Evolutionary conservation across 1,139 yeast genomes (phyloP).

Genomic region (Scheffersomyces insectosa): DNA sequence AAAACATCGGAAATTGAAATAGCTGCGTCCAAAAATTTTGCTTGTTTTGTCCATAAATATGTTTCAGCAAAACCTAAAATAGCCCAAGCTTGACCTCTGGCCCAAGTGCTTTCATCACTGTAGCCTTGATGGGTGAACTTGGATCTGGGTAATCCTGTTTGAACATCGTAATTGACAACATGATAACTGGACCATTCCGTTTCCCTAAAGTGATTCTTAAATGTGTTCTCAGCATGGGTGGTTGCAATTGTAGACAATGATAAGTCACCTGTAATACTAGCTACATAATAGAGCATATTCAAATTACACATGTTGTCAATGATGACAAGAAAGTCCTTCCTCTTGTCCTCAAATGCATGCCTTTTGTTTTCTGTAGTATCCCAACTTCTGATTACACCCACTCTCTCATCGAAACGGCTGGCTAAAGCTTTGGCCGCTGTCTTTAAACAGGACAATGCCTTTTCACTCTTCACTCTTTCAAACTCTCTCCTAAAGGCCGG

Average conservation of each 20-base stretch:
- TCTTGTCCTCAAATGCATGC: constrained; percentile 12
- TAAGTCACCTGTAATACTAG: constrained; percentile 23
- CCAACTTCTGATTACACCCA: constrained; percentile 26
- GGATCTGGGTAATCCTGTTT: constrained; percentile 18
- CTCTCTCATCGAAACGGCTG: constrained; percentile 19
- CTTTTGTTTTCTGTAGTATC: constrained; percentile 15
- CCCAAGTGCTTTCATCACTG: constrained; percentile 25
- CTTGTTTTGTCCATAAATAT: constrained; percentile 21
- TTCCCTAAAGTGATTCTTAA: constrained; percentile 22
- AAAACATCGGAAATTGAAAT: constrained; percentile 18
- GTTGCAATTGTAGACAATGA: constrained; percentile 24
- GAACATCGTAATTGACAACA: constrained; percentile 20
- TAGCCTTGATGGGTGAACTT: constrained; percentile 26
- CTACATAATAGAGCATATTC: constrained; percentile 23
- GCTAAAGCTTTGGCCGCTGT: constrained; percentile 25
- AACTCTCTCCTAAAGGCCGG: constrained; percentile 24
- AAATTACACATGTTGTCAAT: constrained; percentile 32
- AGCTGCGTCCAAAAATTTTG: constrained; percentile 22
- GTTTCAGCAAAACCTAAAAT: constrained; percentile 23
- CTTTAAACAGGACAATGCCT: constrained; percentile 17
- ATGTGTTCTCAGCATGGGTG: constrained; percentile 25
- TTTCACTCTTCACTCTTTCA: constrained; percentile 12
- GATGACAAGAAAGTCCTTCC: constrained; percentile 23
- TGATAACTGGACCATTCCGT: constrained; percentile 24
- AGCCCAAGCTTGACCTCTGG: constrained; percentile 30